Evolutionary conservation across 1,284 basidiomycete genomes (phyloP).

Genomic region (Leucocoprinus gongylophorus): DNA sequence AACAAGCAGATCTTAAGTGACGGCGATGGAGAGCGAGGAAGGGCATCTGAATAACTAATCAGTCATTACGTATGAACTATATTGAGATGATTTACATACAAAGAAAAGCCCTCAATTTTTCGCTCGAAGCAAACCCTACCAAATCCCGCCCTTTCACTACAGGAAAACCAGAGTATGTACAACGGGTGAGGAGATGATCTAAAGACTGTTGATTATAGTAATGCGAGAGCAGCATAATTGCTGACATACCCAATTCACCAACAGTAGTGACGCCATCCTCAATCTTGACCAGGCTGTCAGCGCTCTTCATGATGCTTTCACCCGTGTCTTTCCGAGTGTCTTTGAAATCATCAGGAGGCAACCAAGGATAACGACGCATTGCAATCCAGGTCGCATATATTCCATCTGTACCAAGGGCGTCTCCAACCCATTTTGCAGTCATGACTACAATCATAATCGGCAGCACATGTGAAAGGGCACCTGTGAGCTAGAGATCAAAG

Average conservation of each 20-base stretch:
- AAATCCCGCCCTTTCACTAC: slow-evolving; percentile 43
- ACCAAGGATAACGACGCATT: slow-evolving; percentile 66
- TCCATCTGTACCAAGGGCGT: slow-evolving; percentile 65
- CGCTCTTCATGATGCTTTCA: slow-evolving; percentile 54
- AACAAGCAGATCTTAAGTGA: slow-evolving; percentile 17
- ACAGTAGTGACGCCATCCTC: slow-evolving; percentile 41
- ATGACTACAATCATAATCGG: slow-evolving; percentile 75
- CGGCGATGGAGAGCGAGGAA: slow-evolving; percentile 22
- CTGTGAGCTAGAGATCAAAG: slow-evolving; percentile 44
- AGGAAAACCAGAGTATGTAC: slow-evolving; percentile 56
- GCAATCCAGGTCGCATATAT: slow-evolving; percentile 72
- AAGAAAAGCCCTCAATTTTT: slow-evolving; percentile 43
- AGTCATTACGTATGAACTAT: not conserved
- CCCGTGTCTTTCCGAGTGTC: slow-evolving; percentile 55
- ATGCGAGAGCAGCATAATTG: not conserved
- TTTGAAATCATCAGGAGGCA: slow-evolving; percentile 62
- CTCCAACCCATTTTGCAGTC: slow-evolving; percentile 70
- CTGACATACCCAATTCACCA: slow-evolving; percentile 36
- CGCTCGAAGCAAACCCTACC: slow-evolving; percentile 54
- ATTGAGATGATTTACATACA: slow-evolving; percentile 30
- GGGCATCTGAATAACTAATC: slow-evolving; percentile 14
- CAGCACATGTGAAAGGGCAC: slow-evolving; percentile 68
- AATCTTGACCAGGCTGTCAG: slow-evolving; percentile 45
- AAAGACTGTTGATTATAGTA: not conserved
- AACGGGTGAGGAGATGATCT: slow-evolving; percentile 34